phyloP scores from a whole-genome alignment of 371 early-diverging fungal genomes.

The Chytridium lagenaria region DNA sequence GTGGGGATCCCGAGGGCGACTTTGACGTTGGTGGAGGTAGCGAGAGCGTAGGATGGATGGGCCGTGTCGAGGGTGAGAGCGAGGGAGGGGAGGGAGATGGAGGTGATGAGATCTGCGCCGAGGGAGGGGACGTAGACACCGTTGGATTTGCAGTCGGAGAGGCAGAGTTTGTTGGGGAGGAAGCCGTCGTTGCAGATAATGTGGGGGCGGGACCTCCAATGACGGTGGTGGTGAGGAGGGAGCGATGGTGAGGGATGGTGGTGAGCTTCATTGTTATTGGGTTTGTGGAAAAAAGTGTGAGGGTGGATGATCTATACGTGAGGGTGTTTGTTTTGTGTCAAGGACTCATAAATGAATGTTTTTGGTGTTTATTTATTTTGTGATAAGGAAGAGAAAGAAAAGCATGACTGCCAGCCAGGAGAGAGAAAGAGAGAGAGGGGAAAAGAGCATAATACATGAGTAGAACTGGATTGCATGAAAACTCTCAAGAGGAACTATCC shows the following conservation, averaged over 20 bases:
- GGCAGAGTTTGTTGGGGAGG: slow-evolving; percentile 17
- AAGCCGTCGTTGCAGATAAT: slow-evolving; percentile 13
- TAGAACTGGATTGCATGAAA: no score
- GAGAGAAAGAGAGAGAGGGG: no score
- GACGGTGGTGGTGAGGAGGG: slow-evolving; percentile 2
- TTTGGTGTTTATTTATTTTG: no score
- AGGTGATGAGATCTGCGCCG: slow-evolving; percentile 15
- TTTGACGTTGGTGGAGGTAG: slow-evolving; percentile 1
- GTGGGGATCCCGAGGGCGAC: slow-evolving; percentile 20
- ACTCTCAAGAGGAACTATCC: no score
- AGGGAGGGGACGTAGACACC: slow-evolving; percentile 12
- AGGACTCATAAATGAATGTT: no score
- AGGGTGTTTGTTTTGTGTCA: no score
- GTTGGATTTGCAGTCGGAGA: slow-evolving; percentile 22
- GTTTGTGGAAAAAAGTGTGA: background rate
- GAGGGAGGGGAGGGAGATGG: slow-evolving; percentile 23
- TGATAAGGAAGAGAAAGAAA: no score
- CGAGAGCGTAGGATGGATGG: slow-evolving; percentile 9
- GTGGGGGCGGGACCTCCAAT: background rate
- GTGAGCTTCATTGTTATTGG: background rate
- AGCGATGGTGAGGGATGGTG: slow-evolving; percentile 8
- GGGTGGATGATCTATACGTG: no score
- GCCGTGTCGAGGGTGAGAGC: slow-evolving; percentile 16
- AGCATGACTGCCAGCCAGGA: no score
- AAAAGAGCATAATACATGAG: no score